A percentile compares a stretch with the other conserved stretches of the same genome.
Evolutionary conservation across 495 filamentous ascomycete species (phyloP).

Genomic region (Mycothermus thermophilus): DNA sequence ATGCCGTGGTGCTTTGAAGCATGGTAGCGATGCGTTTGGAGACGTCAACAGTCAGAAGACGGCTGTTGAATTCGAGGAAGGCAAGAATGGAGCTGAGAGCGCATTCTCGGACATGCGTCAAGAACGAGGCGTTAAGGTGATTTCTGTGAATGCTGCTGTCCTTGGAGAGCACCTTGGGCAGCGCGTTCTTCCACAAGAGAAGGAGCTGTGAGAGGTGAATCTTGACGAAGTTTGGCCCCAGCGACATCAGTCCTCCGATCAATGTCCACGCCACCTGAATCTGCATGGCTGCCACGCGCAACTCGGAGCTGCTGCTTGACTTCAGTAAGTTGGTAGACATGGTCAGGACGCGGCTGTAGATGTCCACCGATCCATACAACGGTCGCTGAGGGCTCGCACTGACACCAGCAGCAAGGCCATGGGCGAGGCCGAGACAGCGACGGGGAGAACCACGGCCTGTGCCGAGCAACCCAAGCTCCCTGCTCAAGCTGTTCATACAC

Average conservation of each 20-base stretch:
- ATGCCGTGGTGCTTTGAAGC: conserved; percentile 90
- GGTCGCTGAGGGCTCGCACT: conserved; percentile 80
- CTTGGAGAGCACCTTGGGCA: conserved; percentile 84
- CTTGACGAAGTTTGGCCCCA: conserved; percentile 97
- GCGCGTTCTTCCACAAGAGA: conserved; percentile 93
- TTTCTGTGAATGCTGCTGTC: conserved; percentile 74
- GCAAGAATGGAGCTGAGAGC: conserved; percentile 80
- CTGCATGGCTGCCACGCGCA: conserved; percentile 83
- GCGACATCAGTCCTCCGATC: conserved; percentile 89
- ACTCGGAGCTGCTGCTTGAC: conserved; percentile 77
- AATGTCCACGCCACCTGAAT: conserved; percentile 97
- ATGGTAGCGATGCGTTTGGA: conserved; percentile 84
- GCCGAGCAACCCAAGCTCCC: conserved; percentile 68
- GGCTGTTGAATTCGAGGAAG: conserved; percentile 89
- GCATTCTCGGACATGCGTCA: conserved; percentile 92
- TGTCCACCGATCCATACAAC: conserved; percentile 86
- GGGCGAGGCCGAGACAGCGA: conserved; percentile 80
- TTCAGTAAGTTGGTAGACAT: conserved; percentile 89
- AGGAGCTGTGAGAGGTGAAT: conserved; percentile 92
- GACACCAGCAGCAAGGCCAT: conserved; percentile 82
- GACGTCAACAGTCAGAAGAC: conserved; percentile 82
- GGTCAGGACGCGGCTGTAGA: conserved; percentile 80
- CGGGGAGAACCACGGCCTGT: conserved; percentile 66
- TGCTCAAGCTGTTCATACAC: conserved; percentile 86
- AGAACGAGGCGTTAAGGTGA: conserved; percentile 75